A percentile compares a stretch with the other conserved stretches of the same genome.
phyloP scores from a whole-genome alignment of 129 eudicot genomes.

The Flaveria bidentis region DNA sequence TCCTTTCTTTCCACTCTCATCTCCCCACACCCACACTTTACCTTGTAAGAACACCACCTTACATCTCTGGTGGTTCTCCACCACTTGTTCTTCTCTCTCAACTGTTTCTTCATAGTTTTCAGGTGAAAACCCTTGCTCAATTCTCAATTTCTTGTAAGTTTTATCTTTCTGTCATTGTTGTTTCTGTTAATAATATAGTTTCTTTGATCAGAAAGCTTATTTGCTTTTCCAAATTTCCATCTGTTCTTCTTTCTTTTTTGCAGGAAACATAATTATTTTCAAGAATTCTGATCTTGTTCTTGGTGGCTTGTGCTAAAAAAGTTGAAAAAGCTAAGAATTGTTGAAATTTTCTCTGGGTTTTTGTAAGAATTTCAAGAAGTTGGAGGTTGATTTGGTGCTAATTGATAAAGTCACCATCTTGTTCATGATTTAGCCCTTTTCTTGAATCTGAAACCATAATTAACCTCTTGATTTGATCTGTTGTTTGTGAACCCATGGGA shows the following conservation, averaged over 20 bases:
- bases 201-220: slow-evolving; percentile 51
- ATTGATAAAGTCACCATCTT: slow-evolving; percentile 18
- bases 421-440: slow-evolving; percentile 34
- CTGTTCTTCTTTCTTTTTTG: slow-evolving; percentile 10
- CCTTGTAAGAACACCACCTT: slow-evolving; percentile 1
- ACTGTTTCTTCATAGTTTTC: slow-evolving; percentile 43
- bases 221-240: slow-evolving; percentile 33
- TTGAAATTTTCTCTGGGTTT: slow-evolving; percentile 40
- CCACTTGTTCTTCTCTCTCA: slow-evolving; percentile 5
- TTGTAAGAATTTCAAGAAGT: slow-evolving; percentile 12
- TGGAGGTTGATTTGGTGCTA: slow-evolving; percentile 14
- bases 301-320: slow-evolving; percentile 21
- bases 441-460: slow-evolving; percentile 12
- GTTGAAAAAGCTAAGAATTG: not conserved
- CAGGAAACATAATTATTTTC: slow-evolving; percentile 29
- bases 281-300: slow-evolving; percentile 27
- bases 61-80: not conserved
- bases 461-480: not conserved
- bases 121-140: slow-evolving; percentile 39
- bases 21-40: slow-evolving; percentile 37
- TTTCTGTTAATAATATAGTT: slow-evolving; percentile 35
- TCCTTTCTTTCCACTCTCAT: slow-evolving; percentile 40
- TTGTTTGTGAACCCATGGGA: slow-evolving; percentile 74
- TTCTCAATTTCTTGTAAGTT: slow-evolving; percentile 26
- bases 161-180: slow-evolving; percentile 24